These are phyloP conservation scores for Tribonema minus DNA, from an alignment of 108 stramenopile genomes.

Conservation along the genomic window DNA sequence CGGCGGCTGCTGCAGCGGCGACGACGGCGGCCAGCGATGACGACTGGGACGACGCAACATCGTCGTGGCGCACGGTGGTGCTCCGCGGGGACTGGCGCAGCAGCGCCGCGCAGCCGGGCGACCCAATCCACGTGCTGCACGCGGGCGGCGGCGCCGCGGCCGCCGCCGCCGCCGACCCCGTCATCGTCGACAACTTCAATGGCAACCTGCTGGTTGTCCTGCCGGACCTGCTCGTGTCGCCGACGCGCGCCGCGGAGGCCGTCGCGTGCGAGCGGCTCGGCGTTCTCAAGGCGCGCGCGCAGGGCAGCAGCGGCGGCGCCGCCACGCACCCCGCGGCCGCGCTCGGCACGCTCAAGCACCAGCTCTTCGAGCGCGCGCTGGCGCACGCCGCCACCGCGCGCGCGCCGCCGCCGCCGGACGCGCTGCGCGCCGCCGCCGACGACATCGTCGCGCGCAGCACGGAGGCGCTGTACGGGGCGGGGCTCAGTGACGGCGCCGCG, in stretches of 20 bases:
- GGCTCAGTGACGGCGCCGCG: slow-evolving; percentile 18
- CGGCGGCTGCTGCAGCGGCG: neutral
- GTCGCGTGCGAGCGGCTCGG: slow-evolving; percentile 36
- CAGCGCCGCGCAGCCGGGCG: slow-evolving; percentile 27
- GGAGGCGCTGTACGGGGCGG: slow-evolving; percentile 26
- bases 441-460: slow-evolving; percentile 6
- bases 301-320: slow-evolving; percentile 30
- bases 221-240: slow-evolving; percentile 50
- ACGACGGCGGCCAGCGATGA: neutral
- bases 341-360: slow-evolving; percentile 46
- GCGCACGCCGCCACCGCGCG: neutral
- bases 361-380: slow-evolving; percentile 38
- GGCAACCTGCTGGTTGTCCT: slow-evolving; percentile 38
- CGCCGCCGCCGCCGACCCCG: no score
- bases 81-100: slow-evolving; percentile 23
- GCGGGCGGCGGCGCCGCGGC: no score
- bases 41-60: neutral
- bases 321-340: slow-evolving; percentile 29
- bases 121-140: slow-evolving; percentile 19
- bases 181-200: slow-evolving; percentile 32
- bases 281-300: slow-evolving; percentile 32
- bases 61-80: neutral
- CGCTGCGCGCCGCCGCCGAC: slow-evolving; percentile 1
- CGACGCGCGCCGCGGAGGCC: slow-evolving; percentile 42
- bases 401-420: neutral